Evolutionary conservation across 306 rosid species (phyloP), one percentile per base, ranked within the genome.

Genomic region (Vigna nakashimae): DNA sequence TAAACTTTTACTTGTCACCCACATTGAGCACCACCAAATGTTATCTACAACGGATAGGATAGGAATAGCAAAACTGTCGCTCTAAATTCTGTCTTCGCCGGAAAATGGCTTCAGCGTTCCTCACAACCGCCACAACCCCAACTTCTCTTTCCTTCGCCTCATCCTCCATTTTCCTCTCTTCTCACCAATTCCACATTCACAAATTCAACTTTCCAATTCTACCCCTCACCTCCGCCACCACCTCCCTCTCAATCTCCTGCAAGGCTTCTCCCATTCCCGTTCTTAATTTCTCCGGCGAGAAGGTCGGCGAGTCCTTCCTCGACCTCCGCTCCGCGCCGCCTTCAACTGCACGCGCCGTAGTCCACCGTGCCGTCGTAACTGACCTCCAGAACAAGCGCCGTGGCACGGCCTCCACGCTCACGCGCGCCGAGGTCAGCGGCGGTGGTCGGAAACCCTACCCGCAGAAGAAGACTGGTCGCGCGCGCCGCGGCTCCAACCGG

Each of bases 331-430:
- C 94, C 13, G 99, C 98, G 3, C 88, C 92, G 4, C 89, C 92
- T 0, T 89, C 81, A 65, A 95, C 99, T 11, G 95, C 99, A 0
- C 96, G 98, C 15, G 91, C 99, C 51, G 97, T 95, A 43, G 97
- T 95, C 64, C 99, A 95, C 90, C 93, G 98, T 3, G 99, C 88
- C 58, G 71, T 95, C 13, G 72, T 92, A 84, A 83, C 88, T 9
- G 99, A 92, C 90, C 98, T 88, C 58, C 98, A 88, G 80, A 95
- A 95, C 91, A 87, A 86, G 87, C 99, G 99, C 50, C 98, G 98
- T 12, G 97, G 99, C 57, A 95, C 99, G 0, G 99, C 99, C 32
- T 95, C 99, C 9, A 95, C 98, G 3, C 91, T 92, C 75, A 95
- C 98, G 0, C 90, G 98, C 20, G 93, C 22, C 0, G 97, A 92